A percentile compares a stretch with the other conserved stretches of the same genome.
These are phyloP conservation scores for Striga hermonthica DNA, from an alignment of 305 asterid species.

Conservation along the genomic window DNA sequence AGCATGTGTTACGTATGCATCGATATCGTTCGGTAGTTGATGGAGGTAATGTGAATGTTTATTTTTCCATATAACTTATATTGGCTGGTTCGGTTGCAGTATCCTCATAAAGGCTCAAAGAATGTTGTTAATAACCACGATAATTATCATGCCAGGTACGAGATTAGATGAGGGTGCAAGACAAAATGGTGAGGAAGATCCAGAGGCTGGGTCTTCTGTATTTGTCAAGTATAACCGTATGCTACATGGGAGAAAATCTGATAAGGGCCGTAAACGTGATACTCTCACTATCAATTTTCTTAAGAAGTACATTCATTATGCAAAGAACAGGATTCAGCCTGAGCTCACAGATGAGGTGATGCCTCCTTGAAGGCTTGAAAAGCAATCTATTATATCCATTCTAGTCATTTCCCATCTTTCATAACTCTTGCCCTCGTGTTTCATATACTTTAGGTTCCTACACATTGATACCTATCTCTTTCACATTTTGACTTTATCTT, in stretches of 20 bases:
- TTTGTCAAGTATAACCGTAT: conserved; percentile 78
- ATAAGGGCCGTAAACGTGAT: conserved; percentile 55
- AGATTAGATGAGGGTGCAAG: conserved; percentile 47
- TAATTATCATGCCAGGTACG: no score
- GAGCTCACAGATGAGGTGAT: conserved; percentile 94
- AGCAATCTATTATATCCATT: no score
- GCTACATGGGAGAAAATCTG: conserved; percentile 70
- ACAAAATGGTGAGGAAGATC: conserved; percentile 57
- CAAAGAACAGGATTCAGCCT: conserved; percentile 84
- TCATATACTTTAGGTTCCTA: background rate
- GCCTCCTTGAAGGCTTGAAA: background rate
- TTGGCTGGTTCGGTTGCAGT: conserved; percentile 12
- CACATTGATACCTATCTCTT: background rate
- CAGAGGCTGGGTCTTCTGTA: conserved; percentile 63
- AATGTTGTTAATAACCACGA: no score
- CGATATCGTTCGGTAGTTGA: conserved; percentile 68
- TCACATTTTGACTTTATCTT: conserved; percentile 32
- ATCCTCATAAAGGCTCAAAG: conserved; percentile 2
- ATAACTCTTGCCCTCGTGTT: background rate
- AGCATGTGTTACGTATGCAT: conserved; percentile 94
- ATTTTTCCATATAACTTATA: background rate
- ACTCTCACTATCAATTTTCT: conserved; percentile 79
- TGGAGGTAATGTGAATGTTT: conserved; percentile 51
- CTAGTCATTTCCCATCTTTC: conserved; percentile 9
- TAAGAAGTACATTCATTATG: conserved; percentile 84